Percentiles rank a stretch among this genome's conserved stretches.
Conservation (phyloP, 225 moss, liverwort and hornwort species). For the Ulota crispa region DNA sequence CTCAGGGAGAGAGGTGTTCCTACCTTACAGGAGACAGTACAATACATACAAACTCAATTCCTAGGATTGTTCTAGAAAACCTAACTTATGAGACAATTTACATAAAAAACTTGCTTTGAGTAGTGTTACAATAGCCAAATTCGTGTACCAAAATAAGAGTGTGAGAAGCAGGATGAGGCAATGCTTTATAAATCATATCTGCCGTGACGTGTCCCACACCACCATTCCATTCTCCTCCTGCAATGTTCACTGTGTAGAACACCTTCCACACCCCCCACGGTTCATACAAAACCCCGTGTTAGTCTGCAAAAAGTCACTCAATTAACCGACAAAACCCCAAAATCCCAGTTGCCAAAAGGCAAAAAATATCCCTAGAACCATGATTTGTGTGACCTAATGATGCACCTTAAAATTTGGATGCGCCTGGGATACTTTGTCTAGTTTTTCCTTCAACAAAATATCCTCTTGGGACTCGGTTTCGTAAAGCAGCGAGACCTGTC, state of each 20-base stretch:
- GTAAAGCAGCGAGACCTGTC: conserved; percentile 80
- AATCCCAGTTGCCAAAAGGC: neutral
- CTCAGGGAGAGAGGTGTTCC: too few species aligned
- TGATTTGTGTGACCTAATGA: neutral
- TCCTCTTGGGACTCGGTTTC: conserved; percentile 75
- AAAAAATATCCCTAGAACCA: neutral
- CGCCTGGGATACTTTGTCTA: conserved; percentile 58
- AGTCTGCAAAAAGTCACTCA: neutral
- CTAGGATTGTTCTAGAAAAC: neutral
- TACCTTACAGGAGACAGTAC: neutral
- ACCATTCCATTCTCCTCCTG: conserved; percentile 70
- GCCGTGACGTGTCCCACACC: conserved; percentile 62
- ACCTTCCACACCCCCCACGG: conserved; percentile 50
- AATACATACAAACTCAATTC: neutral
- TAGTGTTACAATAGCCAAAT: neutral
- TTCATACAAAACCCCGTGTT: neutral
- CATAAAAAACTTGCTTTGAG: neutral
- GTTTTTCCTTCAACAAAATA: conserved; percentile 63
- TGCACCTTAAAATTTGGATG: conserved; percentile 93
- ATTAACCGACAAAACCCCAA: neutral
- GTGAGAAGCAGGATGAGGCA: conserved; percentile 70
- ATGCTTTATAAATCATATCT: conserved; percentile 74
- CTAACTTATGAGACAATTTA: neutral
- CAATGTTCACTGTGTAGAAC: conserved; percentile 68
- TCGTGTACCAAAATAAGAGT: conserved; percentile 68